Evolutionary conservation across 2,329 filamentous ascomycete species (phyloP), one percentile per base, ranked within the genome.

Genomic region (Juglanconis sp.): DNA sequence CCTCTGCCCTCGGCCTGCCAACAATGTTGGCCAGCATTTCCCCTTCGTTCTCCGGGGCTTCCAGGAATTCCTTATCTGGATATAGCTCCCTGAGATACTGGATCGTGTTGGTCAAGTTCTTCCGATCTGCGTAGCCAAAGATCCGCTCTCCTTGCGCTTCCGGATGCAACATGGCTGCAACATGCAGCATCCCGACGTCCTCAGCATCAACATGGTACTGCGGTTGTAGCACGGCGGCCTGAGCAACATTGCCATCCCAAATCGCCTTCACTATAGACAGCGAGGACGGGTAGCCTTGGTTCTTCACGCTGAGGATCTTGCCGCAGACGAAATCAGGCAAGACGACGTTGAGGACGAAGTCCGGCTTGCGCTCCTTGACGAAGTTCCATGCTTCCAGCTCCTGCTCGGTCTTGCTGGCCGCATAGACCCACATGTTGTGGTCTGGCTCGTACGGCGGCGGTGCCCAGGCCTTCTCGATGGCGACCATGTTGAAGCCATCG

Each of bases 111-210:
- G 81, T 79, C 69, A 76, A 81, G 50, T 73, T 81, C 59, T 74
- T 80, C 0, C 74, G 75, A 1, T 74, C 71, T 0, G 79, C 81
- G 56, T 81, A 83, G 1, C 73, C 84, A 65, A 86, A 84, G 8
- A 87, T 68, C 1, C 85, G 77, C 65, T 86, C 77, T 0, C 74
- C 74, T 2, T 70, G 62, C 0, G 85, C 74, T 0, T 74, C 71
- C 0, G 74, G 71, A 30, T 82, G 71, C 0, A 84, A 71, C 7
- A 81, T 70, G 0, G 79, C 83, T 3, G 80, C 78, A 3, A 86
- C 73, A 46, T 86, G 83, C 0, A 87, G 68, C 0, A 77, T 71
- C 0, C 81, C 83, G 3, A 67, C 67, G 55, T 86, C 82, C 10
- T 78, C 70, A 0, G 81, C 76, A 64, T 82, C 72, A 31, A 82